Evolutionary conservation across 352 stramenopile species (phyloP), one percentile per base, ranked within the genome.

Genomic region (Globisporangium heterothallicum): DNA sequence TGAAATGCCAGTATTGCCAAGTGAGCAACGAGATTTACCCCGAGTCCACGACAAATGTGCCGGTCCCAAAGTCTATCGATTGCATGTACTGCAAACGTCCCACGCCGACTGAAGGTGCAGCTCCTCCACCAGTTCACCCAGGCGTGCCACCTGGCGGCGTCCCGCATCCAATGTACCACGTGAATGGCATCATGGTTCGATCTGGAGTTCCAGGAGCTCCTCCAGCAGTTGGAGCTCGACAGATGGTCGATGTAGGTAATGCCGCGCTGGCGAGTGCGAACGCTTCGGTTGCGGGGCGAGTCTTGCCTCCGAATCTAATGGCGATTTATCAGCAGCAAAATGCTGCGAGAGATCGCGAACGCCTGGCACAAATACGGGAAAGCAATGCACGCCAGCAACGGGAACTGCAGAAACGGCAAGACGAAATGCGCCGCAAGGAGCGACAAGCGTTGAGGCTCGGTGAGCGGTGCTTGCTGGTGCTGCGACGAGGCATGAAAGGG

Each of bases 11-110:
- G 19, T 52, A 70, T n/a, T 94, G 84, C 45, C 66, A 63, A 22
- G 56, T 67, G 1, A 56, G 61, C 24, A 92, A 87, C 56, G 70
- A 88, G 43, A 72, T 92, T 49, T 89, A 74, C 35, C 81, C 81
- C 2, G 60, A 73, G 14, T 53, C 62, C 34, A 81, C 58, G 13
- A 92, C 76, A 0, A 71, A 73, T 4, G 81, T 90, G 4, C 71
- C 68, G 0, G 73, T 86, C 21, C 78, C 74, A 1, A 69, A 55
- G 21, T 76, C 53, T 29, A 84, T 92, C 32, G 81, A 92, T 43
- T 92, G 81, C 55, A 48, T 41, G 8, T 88, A 84, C 59, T 91
- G 80, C 66, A 77, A 71, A 42, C 63, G 56, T 0, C 49, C 68
- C 0, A 82, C 72, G 0, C 13, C 47, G 36, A 91, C 78, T 9